A percentile compares a stretch with the other conserved stretches of the same genome.
Evolutionary conservation across 2,329 filamentous ascomycete genomes (phyloP).

Genomic region (Raffaelea deltoideospora): DNA sequence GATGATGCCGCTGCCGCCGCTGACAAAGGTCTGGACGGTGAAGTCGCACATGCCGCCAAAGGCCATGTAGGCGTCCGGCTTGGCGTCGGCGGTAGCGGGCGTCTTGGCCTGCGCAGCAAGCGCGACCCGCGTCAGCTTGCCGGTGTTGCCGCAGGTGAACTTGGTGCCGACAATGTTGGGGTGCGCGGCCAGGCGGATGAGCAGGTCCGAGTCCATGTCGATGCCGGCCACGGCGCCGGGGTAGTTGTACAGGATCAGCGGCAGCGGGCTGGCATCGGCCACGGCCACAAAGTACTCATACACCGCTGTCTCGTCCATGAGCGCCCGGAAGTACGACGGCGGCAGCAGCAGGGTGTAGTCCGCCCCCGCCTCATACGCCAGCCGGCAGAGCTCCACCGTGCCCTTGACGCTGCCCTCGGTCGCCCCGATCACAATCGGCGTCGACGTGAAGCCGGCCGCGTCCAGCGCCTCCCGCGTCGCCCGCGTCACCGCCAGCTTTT

Average conservation of each 20-base stretch:
- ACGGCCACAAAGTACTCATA: slow-evolving; percentile 43
- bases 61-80: slow-evolving; percentile 75
- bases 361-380: slow-evolving; percentile 52
- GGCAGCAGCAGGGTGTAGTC: slow-evolving; percentile 71
- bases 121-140: slow-evolving; percentile 74
- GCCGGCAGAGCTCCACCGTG: slow-evolving; percentile 59
- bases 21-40: slow-evolving; percentile 64
- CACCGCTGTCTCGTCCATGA: slow-evolving; percentile 59
- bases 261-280: slow-evolving; percentile 59
- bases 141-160: slow-evolving; percentile 84
- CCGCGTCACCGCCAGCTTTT: slow-evolving; percentile 59
- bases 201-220: slow-evolving; percentile 77
- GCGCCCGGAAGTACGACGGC: slow-evolving; percentile 68
- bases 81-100: slow-evolving; percentile 37
- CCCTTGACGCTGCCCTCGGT: slow-evolving; percentile 69
- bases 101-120: slow-evolving; percentile 57
- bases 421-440: slow-evolving; percentile 72
- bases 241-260: slow-evolving; percentile 84
- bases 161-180: slow-evolving; percentile 79
- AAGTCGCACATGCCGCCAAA: slow-evolving; percentile 84
- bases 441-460: slow-evolving; percentile 57
- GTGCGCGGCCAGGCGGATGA: slow-evolving; percentile 66
- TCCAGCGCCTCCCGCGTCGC: slow-evolving; percentile 73
- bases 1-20: slow-evolving; percentile 71
- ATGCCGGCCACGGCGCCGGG: slow-evolving; percentile 75